Percentiles rank a stretch among this genome's conserved stretches.
Conservation (phyloP, 805 yeast genomes). For the Lachancea quebecensis region DNA sequence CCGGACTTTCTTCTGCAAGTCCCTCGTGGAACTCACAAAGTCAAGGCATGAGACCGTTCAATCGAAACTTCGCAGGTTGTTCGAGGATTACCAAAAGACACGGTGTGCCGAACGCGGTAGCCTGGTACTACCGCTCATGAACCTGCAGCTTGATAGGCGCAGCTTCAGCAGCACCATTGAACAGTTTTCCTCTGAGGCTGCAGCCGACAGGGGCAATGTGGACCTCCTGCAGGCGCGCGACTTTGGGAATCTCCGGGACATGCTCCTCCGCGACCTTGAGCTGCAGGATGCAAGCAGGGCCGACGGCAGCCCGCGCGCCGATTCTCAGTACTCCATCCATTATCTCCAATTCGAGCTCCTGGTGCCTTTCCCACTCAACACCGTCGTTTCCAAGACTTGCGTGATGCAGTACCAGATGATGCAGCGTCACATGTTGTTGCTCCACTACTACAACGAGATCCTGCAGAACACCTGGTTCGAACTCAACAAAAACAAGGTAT, state of each 20-base stretch:
- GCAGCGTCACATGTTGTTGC: constrained; percentile 59
- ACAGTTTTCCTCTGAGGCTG: constrained; percentile 36
- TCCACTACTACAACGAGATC: constrained; percentile 55
- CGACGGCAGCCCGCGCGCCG: background rate
- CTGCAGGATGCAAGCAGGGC: background rate
- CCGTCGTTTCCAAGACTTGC: constrained; percentile 63
- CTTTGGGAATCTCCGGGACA: constrained; percentile 37
- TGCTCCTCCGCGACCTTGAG: constrained; percentile 38
- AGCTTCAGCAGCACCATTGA: constrained; percentile 27
- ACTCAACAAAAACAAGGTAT: constrained; percentile 48
- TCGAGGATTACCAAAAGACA: constrained; percentile 10
- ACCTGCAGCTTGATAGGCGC: constrained; percentile 35
- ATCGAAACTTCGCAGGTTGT: constrained; percentile 35
- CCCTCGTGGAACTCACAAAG: constrained; percentile 39
- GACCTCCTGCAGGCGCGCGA: constrained; percentile 38
- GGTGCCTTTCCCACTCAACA: constrained; percentile 84
- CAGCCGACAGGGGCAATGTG: background rate
- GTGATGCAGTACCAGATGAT: constrained; percentile 73
- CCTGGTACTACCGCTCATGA: constrained; percentile 25
- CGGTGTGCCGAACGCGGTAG: constrained; percentile 9
- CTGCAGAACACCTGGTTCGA: constrained; percentile 69
- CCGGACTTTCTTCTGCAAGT: constrained; percentile 17
- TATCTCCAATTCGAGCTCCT: constrained; percentile 48
- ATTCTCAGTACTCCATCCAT: constrained; percentile 40
- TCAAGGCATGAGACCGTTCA: constrained; percentile 45